Conservation (phyloP, 805 yeast species). For the Wickerhamomyces ciferrii region DNA sequence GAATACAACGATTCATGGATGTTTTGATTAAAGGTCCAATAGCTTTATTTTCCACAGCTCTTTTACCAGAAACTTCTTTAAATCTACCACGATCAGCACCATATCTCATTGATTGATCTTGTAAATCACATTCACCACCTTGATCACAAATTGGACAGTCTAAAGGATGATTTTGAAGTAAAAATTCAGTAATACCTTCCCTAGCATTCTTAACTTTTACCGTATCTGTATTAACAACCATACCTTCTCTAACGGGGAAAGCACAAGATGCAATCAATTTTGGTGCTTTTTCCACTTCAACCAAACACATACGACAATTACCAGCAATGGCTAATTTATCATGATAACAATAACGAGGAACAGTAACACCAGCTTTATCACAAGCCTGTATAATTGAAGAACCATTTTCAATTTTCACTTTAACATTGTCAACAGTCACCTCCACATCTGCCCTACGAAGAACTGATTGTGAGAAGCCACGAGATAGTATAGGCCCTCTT, state of each 20-base stretch:
- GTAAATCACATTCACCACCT: constrained; percentile 92
- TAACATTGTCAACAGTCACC: constrained; percentile 59
- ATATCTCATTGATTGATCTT: constrained; percentile 79
- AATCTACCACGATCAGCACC: constrained; percentile 87
- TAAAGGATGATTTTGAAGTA: constrained; percentile 83
- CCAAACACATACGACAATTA: constrained; percentile 90
- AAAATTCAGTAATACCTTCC: constrained; percentile 88
- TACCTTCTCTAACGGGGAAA: constrained; percentile 85
- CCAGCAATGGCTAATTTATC: constrained; percentile 89
- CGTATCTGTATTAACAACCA: constrained; percentile 77
- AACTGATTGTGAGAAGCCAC: constrained; percentile 28
- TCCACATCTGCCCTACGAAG: constrained; percentile 47
- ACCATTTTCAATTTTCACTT: constrained; percentile 78
- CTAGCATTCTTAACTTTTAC: constrained; percentile 78
- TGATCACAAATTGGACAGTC: constrained; percentile 94
- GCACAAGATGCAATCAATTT: constrained; percentile 89
- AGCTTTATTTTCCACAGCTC: constrained; percentile 88
- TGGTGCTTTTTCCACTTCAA: constrained; percentile 85
- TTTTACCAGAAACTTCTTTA: constrained; percentile 73
- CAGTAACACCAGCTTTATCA: constrained; percentile 82
- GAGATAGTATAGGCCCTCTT: constrained; percentile 2
- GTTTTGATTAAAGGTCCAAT: constrained; percentile 87
- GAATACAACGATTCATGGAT: constrained; percentile 89
- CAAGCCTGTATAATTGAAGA: constrained; percentile 88
- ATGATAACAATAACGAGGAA: constrained; percentile 89